Evolutionary conservation across 768 basidiomycete genomes (phyloP).

Genomic region (Gyrodon lividus): DNA sequence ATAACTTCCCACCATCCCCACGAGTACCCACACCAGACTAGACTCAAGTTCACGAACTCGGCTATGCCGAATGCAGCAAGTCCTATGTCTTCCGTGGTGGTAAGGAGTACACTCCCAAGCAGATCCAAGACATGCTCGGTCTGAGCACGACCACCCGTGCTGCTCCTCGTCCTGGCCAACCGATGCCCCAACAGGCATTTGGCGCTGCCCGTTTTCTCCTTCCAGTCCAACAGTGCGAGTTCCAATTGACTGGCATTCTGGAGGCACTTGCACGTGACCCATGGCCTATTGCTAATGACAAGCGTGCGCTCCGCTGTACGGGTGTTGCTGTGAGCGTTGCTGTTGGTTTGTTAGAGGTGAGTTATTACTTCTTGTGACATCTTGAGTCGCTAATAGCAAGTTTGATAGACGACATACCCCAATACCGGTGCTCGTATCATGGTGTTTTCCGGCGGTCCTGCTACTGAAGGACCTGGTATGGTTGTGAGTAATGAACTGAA

Average conservation of each 20-base stretch:
- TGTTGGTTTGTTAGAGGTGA: slow-evolving; percentile 84
- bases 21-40: slow-evolving; percentile 30
- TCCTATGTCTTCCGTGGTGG: slow-evolving; percentile 98
- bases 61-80: slow-evolving; percentile 93
- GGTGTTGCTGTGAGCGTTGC: slow-evolving; percentile 94
- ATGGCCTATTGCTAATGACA: slow-evolving; percentile 96
- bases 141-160: slow-evolving; percentile 71
- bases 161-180: slow-evolving; percentile 83
- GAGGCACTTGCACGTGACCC: slow-evolving; percentile 88
- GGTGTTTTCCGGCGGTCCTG: slow-evolving; percentile 93
- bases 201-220: slow-evolving; percentile 91
- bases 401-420: slow-evolving; percentile 73
- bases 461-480: slow-evolving; percentile 95
- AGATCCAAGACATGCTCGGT: slow-evolving; percentile 98
- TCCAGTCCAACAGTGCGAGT: slow-evolving; percentile 90
- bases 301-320: slow-evolving; percentile 89
- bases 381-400: background rate
- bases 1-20: background rate
- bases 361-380: slow-evolving; percentile 8
- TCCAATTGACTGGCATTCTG: slow-evolving; percentile 91
- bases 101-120: slow-evolving; percentile 94
- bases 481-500: slow-evolving; percentile 94
- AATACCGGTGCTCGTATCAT: slow-evolving; percentile 96
- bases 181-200: slow-evolving; percentile 74
- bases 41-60: slow-evolving; percentile 98